These are phyloP conservation scores for Mariannaea sp. DNA, from an alignment of 2,329 filamentous ascomycete species.

Conservation along the genomic window DNA sequence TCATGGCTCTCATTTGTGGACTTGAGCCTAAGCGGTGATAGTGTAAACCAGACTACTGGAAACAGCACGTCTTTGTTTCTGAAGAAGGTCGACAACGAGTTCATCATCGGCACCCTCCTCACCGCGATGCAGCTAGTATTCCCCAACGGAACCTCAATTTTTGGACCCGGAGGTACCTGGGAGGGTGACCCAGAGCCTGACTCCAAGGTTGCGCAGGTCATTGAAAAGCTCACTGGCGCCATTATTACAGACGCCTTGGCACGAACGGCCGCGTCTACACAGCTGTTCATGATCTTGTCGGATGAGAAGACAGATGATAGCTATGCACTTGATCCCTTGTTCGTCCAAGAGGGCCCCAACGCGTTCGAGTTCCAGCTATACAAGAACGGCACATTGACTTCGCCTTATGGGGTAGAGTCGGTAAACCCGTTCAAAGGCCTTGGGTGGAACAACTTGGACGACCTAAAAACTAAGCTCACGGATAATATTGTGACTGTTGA, in stretches of 20 bases:
- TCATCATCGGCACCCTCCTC: background rate
- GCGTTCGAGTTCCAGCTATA: background rate
- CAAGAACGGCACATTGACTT: background rate
- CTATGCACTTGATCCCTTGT: background rate
- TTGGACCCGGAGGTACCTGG: background rate
- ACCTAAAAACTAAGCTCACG: background rate
- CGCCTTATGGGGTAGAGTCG: background rate
- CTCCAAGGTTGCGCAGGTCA: background rate
- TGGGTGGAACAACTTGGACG: background rate
- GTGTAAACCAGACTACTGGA: background rate
- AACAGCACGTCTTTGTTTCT: too few species aligned
- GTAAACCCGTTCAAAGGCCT: background rate
- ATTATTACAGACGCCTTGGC: constrained; percentile 3
- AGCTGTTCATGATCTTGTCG: background rate
- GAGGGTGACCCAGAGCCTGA: background rate
- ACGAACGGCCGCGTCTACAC: background rate
- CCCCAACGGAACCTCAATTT: background rate
- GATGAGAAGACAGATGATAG: background rate
- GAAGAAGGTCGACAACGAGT: background rate
- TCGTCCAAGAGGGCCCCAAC: background rate
- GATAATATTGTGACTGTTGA: background rate
- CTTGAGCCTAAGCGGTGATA: background rate
- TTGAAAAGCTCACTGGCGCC: background rate
- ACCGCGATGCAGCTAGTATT: background rate
- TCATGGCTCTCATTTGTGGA: background rate